Base-by-base conservation (phyloP, 352 stramenopile genomes). In the Globisporangium canariense region DNA sequence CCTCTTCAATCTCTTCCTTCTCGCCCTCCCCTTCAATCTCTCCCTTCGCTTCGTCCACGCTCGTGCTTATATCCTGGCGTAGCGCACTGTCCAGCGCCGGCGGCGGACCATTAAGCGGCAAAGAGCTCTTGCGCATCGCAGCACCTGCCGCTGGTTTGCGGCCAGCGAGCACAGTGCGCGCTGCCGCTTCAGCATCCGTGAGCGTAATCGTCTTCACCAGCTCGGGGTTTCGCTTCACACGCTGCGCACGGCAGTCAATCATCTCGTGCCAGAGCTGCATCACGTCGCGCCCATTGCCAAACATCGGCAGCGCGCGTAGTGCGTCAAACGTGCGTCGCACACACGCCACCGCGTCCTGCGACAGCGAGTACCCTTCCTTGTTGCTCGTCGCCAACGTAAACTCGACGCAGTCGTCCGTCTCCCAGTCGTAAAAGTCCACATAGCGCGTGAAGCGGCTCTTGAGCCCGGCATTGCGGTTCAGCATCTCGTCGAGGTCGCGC, bases 391-490 rank as follows among this genome's bases (percentile, higher is more conserved):
- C 62, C 22, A 67, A 73, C 28, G 93, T 78, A 53, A 85, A 94
- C 16, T 74, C 57, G 4, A 95, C 61, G 28, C 88, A 96, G 62
- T 97, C 89, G 56, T 81, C 64, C 20, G 88, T 74, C 30, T 91
- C 70, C 90, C 92, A 98, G 62, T 97, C 85, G 1, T 74, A 74
- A 69, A 98, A 98, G 61, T 96, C 78, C 13, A 98, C 75, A 28
- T 88, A 93, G 25, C 89, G 80, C 1, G 80, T 94, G 58, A 98
- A 98, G 34, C 92, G 78, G 67, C 91, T 97, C 64, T 95, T 96
- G 6, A 98, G 73, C 0, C 93, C 93, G 22, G 87, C 81, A 45
- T 98, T 98, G 13, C 76, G 82, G 63, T 90, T 65, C 10, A 98
- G 77, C 88, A 98, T 97, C 50, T 77, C 68, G 50, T 98, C 83